A percentile compares a stretch with the other conserved stretches of the same genome.
These are phyloP conservation scores for Sclerotinia glacialis DNA, from an alignment of 2,329 filamentous ascomycete species.

Conservation along the genomic window DNA sequence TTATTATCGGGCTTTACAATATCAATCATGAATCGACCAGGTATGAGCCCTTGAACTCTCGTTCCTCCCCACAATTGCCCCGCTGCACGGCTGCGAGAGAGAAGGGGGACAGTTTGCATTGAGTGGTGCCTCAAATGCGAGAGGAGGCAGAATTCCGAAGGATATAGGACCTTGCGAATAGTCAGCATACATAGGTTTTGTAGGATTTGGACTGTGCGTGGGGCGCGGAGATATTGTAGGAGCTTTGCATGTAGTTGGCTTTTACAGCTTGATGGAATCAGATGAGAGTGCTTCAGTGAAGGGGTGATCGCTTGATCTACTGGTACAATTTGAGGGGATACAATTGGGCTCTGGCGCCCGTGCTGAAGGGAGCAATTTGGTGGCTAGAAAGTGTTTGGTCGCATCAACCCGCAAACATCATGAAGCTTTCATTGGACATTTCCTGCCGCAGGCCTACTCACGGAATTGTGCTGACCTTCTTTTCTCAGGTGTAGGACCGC, in stretches of 20 bases:
- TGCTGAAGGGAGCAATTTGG: neutral
- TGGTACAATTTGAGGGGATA: neutral
- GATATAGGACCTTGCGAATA: neutral
- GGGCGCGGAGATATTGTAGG: neutral
- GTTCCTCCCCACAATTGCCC: constrained; percentile 33
- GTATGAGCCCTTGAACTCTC: constrained; percentile 33
- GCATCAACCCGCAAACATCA: neutral
- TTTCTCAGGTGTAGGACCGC: constrained; percentile 50
- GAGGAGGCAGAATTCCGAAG: neutral
- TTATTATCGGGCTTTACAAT: neutral
- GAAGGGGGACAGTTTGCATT: constrained; percentile 20
- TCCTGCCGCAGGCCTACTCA: neutral
- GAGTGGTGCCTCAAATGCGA: neutral
- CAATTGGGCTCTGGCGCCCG: neutral
- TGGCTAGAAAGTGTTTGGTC: constrained; percentile 5
- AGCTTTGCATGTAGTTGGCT: constrained; percentile 4
- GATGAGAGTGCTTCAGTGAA: constrained; percentile 6
- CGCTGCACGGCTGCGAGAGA: constrained; percentile 28
- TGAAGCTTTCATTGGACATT: neutral
- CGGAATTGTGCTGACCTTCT: constrained; percentile 27
- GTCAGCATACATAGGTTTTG: neutral
- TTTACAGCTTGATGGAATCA: neutral
- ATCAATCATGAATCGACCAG: constrained; percentile 39
- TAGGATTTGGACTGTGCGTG: neutral
- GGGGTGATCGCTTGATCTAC: neutral